Evolutionary conservation across 2,329 filamentous ascomycete species (phyloP), one percentile per base, ranked within the genome.

Genomic region (Blastomyces parvus): DNA sequence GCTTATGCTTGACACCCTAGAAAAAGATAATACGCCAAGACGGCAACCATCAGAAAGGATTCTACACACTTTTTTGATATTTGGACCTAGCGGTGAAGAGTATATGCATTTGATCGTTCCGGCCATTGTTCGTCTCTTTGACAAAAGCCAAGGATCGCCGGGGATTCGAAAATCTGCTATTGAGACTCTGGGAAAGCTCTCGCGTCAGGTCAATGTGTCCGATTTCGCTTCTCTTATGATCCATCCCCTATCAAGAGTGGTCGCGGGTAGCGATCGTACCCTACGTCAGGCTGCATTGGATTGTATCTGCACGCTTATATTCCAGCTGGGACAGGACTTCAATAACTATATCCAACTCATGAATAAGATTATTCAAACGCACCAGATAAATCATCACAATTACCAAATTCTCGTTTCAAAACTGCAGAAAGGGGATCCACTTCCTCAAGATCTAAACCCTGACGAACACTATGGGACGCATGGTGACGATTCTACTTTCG

Each of bases 51-150:
- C 92, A 0, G 91, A 97, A 73, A 88, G 88, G 69, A 92, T 99
- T 3, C 81, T 99, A 30, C 94, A 97, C 73, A 92, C 93, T 0
- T 96, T 99, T 75, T 79, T 99, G 36, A 90, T 99, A 0, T 99
- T 99, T 73, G 95, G 95, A 0, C 88, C 92, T 0, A 97, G 92
- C 71, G 90, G 89, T 13, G 94, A 99, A 74, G 94, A 99, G 74
- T 99, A 99, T 74, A 99, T 99, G 94, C 94, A 99, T 74, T 82
- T 99, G 61, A 97, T 99, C 68, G 90, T 99, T 60, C 94, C 94
- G 0, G 91, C 96, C 44, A 91, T 99, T 70, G 92, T 99, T 9
- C 87, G 89, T 55, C 89, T 96, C 59, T 97, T 99, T 71, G 93
- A 99, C 74, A 95, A 91, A 71, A 85, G 88, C 40, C 87, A 88